Conservation (phyloP, 164 flowering plant species). For the Dillenia suffruticosa region DNA sequence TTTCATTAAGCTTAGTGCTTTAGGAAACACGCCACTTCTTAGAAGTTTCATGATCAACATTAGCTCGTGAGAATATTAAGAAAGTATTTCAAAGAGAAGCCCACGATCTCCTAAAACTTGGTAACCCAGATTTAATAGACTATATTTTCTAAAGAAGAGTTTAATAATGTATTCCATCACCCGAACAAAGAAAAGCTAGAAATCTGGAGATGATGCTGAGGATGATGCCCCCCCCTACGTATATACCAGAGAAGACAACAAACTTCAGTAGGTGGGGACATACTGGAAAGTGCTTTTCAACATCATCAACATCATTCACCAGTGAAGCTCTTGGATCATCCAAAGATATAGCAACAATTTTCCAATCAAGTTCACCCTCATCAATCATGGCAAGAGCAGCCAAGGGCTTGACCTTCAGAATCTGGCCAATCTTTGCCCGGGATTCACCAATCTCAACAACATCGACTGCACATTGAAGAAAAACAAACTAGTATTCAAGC, state of each 20-base stretch:
- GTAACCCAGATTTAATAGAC: too few relatives aligned
- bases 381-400: conserved; percentile 98
- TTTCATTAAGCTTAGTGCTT: too few relatives aligned
- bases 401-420: conserved; percentile 84
- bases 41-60: too few relatives aligned
- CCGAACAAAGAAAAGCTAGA: too few relatives aligned
- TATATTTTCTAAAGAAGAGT: too few relatives aligned
- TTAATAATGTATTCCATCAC: too few relatives aligned
- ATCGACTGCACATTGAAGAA: conserved; percentile 58
- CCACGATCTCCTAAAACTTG: too few relatives aligned
- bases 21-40: too few relatives aligned
- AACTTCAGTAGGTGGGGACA: conserved; percentile 2
- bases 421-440: conserved; percentile 66
- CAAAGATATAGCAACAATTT: conserved; percentile 92
- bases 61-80: too few relatives aligned
- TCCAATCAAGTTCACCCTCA: conserved; percentile 99
- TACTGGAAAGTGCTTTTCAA: conserved; percentile 98
- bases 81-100: too few relatives aligned
- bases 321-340: conserved; percentile 94
- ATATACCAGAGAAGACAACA: not conserved
- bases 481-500: not conserved
- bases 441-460: conserved; percentile 96
- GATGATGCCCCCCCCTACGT: too few relatives aligned
- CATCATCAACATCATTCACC: conserved; percentile 85
- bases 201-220: too few relatives aligned